phyloP scores from a whole-genome alignment of 768 basidiomycete species.

The Hygrophorus pudorinus region DNA sequence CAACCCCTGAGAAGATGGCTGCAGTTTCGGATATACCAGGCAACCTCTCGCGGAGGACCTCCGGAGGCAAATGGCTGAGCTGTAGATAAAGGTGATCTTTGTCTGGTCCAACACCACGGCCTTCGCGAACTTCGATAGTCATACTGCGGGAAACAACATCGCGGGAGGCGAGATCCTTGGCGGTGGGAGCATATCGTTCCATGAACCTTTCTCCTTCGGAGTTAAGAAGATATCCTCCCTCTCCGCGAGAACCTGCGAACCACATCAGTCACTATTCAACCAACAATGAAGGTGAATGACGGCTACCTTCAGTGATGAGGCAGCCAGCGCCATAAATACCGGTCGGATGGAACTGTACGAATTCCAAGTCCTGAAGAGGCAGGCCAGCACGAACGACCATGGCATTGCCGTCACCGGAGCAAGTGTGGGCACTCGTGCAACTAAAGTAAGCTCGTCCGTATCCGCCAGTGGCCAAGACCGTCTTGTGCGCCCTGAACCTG shows the following conservation, averaged over 20 bases:
- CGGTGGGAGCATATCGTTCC: conserved; percentile 99
- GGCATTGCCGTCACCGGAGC: conserved; percentile 97
- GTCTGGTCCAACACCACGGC: conserved; percentile 96
- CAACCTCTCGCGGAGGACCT: conserved; percentile 90
- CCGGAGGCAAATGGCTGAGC: conserved; percentile 92
- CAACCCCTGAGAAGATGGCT: conserved; percentile 96
- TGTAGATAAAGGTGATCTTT: conserved; percentile 97
- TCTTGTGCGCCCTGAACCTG: conserved; percentile 97
- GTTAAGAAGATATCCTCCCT: conserved; percentile 97
- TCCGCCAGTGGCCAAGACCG: conserved; percentile 95
- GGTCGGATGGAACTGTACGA: conserved; percentile 99
- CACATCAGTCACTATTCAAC: conserved; percentile 1
- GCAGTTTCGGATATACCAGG: conserved; percentile 99
- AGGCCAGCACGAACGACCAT: conserved; percentile 97
- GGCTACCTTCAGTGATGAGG: conserved; percentile 90
- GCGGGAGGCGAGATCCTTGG: conserved; percentile 98
- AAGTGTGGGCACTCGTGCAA: conserved; percentile 98
- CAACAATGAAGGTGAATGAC: not conserved
- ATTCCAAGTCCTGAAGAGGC: conserved; percentile 94
- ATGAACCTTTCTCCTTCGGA: conserved; percentile 99
- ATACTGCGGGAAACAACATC: conserved; percentile 99
- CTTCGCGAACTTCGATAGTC: conserved; percentile 98
- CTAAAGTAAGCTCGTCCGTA: conserved; percentile 98
- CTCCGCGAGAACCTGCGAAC: conserved; percentile 83
- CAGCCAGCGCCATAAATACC: conserved; percentile 99